These are phyloP conservation scores for Mycena epipterygia DNA, from an alignment of 768 basidiomycete genomes.

Conservation along the genomic window DNA sequence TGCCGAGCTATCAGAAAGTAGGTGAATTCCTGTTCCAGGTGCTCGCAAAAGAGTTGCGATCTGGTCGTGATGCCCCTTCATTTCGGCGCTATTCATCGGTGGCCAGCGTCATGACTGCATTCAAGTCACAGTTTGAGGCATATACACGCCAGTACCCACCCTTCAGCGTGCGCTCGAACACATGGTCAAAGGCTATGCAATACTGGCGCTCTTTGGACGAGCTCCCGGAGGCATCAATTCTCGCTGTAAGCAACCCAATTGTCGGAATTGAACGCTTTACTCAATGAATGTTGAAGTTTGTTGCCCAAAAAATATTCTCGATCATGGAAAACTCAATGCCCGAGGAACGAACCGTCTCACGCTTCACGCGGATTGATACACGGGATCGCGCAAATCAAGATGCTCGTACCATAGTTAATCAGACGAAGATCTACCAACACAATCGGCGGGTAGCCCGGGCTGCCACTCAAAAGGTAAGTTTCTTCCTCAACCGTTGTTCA, in stretches of 20 bases:
- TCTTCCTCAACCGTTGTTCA: not conserved
- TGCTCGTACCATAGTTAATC: not conserved
- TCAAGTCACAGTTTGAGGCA: slow-evolving; percentile 5
- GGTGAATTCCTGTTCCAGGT: not conserved
- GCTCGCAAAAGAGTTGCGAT: slow-evolving; percentile 1
- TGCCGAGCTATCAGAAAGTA: slow-evolving; percentile 1
- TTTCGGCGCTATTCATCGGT: not conserved
- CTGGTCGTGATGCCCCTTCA: not conserved
- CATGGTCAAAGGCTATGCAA: slow-evolving; percentile 4
- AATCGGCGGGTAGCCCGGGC: not conserved
- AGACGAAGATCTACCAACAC: not conserved
- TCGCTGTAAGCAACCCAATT: no score
- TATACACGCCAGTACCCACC: slow-evolving; percentile 11
- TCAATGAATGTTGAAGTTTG: no score
- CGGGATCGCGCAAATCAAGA: slow-evolving; percentile 1
- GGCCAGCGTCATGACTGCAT: not conserved
- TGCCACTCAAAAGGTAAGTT: not conserved
- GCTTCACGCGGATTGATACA: not conserved
- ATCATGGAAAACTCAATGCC: not conserved
- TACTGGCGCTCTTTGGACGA: slow-evolving; percentile 1
- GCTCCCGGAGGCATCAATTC: not conserved
- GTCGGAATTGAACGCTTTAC: no score
- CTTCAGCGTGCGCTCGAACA: not conserved
- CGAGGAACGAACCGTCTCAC: not conserved
- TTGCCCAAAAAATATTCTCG: not conserved